Evolutionary conservation across 148 eudicot genomes (phyloP).

Genomic region (Pouteria glomerata): DNA sequence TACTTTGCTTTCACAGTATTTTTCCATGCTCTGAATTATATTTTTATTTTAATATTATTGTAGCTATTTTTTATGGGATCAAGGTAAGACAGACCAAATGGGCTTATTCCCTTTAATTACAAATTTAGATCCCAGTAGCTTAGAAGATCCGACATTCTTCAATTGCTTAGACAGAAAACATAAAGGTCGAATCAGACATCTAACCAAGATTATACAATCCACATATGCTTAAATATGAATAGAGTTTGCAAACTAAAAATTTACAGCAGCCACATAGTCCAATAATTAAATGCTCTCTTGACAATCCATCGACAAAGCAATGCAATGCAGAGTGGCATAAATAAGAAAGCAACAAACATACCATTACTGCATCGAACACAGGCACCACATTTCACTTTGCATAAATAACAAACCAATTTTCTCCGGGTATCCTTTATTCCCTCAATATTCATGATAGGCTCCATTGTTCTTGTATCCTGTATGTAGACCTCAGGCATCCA

Average conservation of each 20-base stretch:
- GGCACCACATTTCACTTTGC: conserved; percentile 82
- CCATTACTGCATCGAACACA: conserved; percentile 97
- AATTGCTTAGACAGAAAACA: not conserved
- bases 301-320: conserved; percentile 27
- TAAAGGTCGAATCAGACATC: not conserved
- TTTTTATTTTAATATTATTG: too few species aligned
- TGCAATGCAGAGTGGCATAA: conserved; percentile 25
- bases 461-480: conserved; percentile 77
- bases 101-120: not conserved
- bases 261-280: conserved; percentile 6
- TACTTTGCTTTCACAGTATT: too few species aligned
- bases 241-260: not conserved
- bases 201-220: conserved; percentile 5
- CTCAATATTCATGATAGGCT: conserved; percentile 65
- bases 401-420: conserved; percentile 71
- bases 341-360: conserved; percentile 55
- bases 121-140: not conserved
- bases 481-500: conserved; percentile 90
- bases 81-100: too few species aligned
- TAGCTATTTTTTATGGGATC: too few species aligned
- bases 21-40: too few species aligned
- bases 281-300: conserved; percentile 14
- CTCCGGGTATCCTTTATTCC: conserved; percentile 64
- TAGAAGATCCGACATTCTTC: not conserved
- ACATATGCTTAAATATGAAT: conserved; percentile 3